Base-by-base conservation (phyloP, 169 alveolate genomes). In the Miamiensis avidus region DNA sequence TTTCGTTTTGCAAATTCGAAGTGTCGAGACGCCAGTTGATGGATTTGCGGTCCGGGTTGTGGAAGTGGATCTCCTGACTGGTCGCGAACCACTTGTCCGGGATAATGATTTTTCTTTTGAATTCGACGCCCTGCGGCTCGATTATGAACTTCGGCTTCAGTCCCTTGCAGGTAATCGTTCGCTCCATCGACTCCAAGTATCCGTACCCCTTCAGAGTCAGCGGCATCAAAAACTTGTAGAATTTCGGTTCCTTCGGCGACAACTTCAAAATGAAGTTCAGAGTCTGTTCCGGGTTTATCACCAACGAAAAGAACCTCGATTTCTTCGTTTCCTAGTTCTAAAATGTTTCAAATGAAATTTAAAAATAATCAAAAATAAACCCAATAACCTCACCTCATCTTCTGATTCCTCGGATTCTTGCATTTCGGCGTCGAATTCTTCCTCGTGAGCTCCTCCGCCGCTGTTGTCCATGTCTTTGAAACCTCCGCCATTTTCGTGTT, bases 41-140 rank as follows among this genome's bases (percentile, higher is more conserved):
- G 15, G 97, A 92, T 34, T 76, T 75, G 29, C 87, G 90, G 84
- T 94, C 98, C 26, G 98, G 97, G 81, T 95, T 95, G 65, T 96
- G 92, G 27, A 96, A 87, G 0, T 69, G 76, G 11, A 93, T 86
- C 34, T 94, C 97, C 82, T 86, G 82, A 74, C 84, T 92, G 65
- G 91, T 84, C 1, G 94, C 93, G 26, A 92, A 82, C 65, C 94
- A 88, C 88, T 94, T 95, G 79, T 95, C 94, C 65, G 95, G 95
- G 28, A 97, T 92, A 75, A 96, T 94, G 28, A 95, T 96, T 86
- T 94, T 95, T 83, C 90, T 91, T 33, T 90, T 91, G 81, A 94
- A 92, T 81, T 92, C 94, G 29, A 91, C 86, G 0, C 82, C 82
- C 34, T 93, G 34, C 20, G 95, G 94, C 27, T 91, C 96, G 34